These are phyloP conservation scores for Mycena pura DNA, from an alignment of 768 basidiomycete species.

Conservation along the genomic window DNA sequence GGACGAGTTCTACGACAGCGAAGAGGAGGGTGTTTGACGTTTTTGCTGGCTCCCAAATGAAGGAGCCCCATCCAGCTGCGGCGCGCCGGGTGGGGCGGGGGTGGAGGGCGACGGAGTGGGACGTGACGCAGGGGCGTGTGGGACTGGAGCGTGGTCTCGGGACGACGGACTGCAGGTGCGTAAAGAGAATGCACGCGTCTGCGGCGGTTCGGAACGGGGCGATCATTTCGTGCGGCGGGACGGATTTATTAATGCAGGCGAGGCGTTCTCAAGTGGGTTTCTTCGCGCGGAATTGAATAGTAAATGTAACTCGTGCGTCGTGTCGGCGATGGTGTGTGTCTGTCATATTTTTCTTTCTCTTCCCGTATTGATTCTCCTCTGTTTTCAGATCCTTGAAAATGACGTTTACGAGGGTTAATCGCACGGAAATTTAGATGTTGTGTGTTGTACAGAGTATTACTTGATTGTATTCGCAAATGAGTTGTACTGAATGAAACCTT, in stretches of 20 bases:
- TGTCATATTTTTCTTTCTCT: background rate
- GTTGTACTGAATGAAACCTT: conserved; percentile 8
- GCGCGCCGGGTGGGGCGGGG: conserved; percentile 74
- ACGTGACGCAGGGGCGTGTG: background rate
- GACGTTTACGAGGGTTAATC: background rate
- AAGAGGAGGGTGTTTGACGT: conserved; percentile 83
- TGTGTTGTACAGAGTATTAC: background rate
- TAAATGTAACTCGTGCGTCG: conserved; percentile 3
- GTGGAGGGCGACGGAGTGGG: conserved; percentile 31
- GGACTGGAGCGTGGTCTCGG: background rate
- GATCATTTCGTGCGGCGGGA: conserved; percentile 2
- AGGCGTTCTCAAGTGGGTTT: background rate
- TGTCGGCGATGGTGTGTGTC: conserved; percentile 1
- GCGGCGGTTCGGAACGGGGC: background rate
- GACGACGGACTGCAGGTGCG: background rate
- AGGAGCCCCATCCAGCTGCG: conserved; percentile 75
- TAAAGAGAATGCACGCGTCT: background rate
- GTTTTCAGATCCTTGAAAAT: background rate
- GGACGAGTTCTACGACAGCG: conserved; percentile 85
- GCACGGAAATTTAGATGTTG: background rate
- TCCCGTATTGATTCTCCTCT: too few relatives aligned
- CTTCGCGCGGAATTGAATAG: conserved; percentile 8
- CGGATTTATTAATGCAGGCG: conserved; percentile 5
- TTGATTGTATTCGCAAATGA: background rate
- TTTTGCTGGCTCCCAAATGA: conserved; percentile 72